Conservation (phyloP, 306 rosid genomes). For the Acmispon strigosus region DNA sequence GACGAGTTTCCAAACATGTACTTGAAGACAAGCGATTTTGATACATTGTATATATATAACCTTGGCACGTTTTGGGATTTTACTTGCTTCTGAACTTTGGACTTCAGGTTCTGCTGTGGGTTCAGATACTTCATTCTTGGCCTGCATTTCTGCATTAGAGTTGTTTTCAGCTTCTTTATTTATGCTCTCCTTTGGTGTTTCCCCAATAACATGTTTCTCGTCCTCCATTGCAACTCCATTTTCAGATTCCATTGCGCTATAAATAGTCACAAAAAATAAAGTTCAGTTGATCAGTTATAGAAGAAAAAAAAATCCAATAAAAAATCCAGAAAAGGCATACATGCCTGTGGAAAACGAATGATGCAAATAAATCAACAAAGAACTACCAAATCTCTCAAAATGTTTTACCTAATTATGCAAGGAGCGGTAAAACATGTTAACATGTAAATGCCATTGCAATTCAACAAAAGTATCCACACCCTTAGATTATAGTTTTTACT, state of each 20-base stretch:
- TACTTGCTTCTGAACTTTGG: constrained; percentile 35
- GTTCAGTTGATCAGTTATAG: not conserved
- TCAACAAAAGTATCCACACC: not conserved
- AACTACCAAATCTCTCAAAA: not conserved
- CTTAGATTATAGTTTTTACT: not conserved
- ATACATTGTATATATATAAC: constrained; percentile 32
- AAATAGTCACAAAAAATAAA: not conserved
- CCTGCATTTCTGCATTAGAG: constrained; percentile 31
- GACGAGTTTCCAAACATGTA: too few relatives aligned
- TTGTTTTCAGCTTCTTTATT: constrained; percentile 32
- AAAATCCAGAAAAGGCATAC: too few relatives aligned
- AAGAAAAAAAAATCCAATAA: not conserved
- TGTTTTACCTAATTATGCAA: not conserved
- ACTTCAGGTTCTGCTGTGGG: constrained; percentile 32
- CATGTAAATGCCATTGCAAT: not conserved
- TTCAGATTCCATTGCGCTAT: constrained; percentile 60
- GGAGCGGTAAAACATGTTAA: not conserved
- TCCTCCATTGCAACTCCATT: constrained; percentile 61
- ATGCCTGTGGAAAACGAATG: not conserved
- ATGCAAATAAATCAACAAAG: not conserved
- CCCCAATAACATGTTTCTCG: constrained; percentile 54
- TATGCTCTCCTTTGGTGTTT: constrained; percentile 32
- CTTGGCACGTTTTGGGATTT: constrained; percentile 48
- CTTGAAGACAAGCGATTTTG: not conserved
- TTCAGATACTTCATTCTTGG: constrained; percentile 36